Percentiles rank a stretch among this genome's conserved stretches.
Evolutionary conservation across 371 early-diverging fungal genomes (phyloP).

Genomic region (Mortierella sp.): DNA sequence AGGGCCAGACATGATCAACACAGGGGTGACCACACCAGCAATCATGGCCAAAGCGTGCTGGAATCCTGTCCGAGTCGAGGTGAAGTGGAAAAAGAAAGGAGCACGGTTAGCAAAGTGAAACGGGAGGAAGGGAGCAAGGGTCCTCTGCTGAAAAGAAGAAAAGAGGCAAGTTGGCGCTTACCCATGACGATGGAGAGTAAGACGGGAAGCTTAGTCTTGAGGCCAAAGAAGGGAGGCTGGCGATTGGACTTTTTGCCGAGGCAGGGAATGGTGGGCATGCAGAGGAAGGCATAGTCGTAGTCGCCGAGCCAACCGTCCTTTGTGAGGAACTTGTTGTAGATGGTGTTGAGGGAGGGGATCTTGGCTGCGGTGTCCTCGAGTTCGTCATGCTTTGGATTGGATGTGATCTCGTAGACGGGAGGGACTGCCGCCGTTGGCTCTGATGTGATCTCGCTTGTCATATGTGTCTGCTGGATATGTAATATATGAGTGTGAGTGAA

Average conservation of each 20-base stretch:
- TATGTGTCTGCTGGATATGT: not conserved
- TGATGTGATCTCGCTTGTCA: conserved; percentile 30
- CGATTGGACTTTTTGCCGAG: conserved; percentile 55
- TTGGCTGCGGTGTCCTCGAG: conserved; percentile 42
- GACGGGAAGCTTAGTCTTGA: conserved; percentile 69
- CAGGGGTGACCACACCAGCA: conserved; percentile 66
- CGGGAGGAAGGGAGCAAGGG: not conserved
- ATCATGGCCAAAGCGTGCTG: conserved; percentile 61
- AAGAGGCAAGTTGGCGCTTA: not conserved
- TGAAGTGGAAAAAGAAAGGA: too few species aligned
- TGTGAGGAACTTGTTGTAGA: conserved; percentile 64
- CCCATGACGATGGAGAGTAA: conserved; percentile 71
- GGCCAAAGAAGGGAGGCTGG: conserved; percentile 71
- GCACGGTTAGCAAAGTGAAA: not conserved
- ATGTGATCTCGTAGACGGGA: conserved; percentile 33
- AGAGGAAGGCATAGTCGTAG: conserved; percentile 68
- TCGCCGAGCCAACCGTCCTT: conserved; percentile 74
- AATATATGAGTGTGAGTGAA: not conserved
- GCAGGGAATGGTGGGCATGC: conserved; percentile 63
- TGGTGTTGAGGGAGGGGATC: conserved; percentile 27
- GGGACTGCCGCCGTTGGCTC: conserved; percentile 26
- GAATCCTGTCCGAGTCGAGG: conserved; percentile 33
- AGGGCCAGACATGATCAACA: conserved; percentile 63
- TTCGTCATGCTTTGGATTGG: conserved; percentile 33
- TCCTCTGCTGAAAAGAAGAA: not conserved